Percentiles rank a stretch among this genome's conserved stretches.
Conservation (phyloP, 1,284 basidiomycete genomes). For the Cutaneotrichosporon sp. region DNA sequence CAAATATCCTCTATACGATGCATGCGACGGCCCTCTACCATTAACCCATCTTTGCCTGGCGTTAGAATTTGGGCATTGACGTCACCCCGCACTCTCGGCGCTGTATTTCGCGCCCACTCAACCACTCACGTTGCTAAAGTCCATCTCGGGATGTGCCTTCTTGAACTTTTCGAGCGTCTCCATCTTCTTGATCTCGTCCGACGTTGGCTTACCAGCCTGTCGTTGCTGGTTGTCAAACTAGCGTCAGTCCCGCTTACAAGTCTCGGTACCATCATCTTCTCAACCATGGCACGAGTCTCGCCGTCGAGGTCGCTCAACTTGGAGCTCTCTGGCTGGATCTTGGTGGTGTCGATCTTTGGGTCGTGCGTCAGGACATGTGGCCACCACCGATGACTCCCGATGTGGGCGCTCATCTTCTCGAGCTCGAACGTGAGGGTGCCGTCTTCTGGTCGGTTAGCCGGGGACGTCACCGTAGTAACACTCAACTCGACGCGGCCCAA, state of each 20-base stretch:
- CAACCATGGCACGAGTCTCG: slow-evolving; percentile 83
- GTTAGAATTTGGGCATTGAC: background rate
- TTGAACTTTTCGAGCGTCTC: slow-evolving; percentile 90
- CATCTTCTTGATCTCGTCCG: slow-evolving; percentile 83
- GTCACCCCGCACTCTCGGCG: too few relatives aligned
- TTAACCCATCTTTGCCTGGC: slow-evolving; percentile 28
- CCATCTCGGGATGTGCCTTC: slow-evolving; percentile 84
- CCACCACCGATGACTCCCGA: slow-evolving; percentile 75
- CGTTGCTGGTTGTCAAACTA: slow-evolving; percentile 98
- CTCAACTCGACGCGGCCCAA: too few relatives aligned
- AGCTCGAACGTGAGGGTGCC: slow-evolving; percentile 49
- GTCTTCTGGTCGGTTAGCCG: slow-evolving; percentile 33
- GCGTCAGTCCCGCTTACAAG: slow-evolving; percentile 3
- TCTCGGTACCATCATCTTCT: slow-evolving; percentile 97
- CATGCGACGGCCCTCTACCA: background rate
- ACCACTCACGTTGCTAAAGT: slow-evolving; percentile 78
- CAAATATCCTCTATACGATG: background rate
- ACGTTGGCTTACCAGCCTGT: slow-evolving; percentile 93
- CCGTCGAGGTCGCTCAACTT: slow-evolving; percentile 92
- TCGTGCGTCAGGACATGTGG: slow-evolving; percentile 92
- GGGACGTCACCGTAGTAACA: background rate
- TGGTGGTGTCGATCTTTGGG: slow-evolving; percentile 94
- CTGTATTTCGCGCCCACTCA: too few relatives aligned
- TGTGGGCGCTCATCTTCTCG: slow-evolving; percentile 49
- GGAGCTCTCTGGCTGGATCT: slow-evolving; percentile 93